Evolutionary conservation across 2,329 filamentous ascomycete species (phyloP), one percentile per base, ranked within the genome.

Genomic region (Trichoderma lentiforme): DNA sequence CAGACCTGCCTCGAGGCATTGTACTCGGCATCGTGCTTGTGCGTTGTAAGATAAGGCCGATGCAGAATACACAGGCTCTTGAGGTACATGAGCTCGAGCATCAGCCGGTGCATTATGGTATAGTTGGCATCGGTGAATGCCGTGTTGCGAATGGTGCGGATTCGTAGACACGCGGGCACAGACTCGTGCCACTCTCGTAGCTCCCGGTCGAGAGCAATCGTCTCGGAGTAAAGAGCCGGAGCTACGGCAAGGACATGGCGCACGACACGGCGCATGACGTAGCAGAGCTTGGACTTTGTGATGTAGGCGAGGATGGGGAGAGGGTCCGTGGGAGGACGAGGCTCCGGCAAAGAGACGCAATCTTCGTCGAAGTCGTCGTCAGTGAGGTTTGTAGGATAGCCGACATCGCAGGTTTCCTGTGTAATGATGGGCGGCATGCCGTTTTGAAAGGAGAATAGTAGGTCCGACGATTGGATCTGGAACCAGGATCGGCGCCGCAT

Each of bases 301-400:
- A 79, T 80, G 72, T 83, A 81, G 70, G 83, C 84, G 3, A 87
- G 77, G 47, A 82, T 79, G 7, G 83, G 82, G 2, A 83, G 84
- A 18, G 83, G 79, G 56, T 86, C 84, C 0, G 82, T 82, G 26
- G 80, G 76, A 3, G 83, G 81, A 1, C 85, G 80, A 3, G 83
- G 80, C 0, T 80, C 79, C 1, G 86, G 85, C 65, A 86, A 79
- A 5, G 81, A 79, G 12, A 77, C 76, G 18, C 81, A 80, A 24
- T 81, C 78, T 75, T 87, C 85, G 74, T 86, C 84, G 74, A 88
- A 87, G 75, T 88, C 86, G 14, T 84, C 81, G 73, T 88, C 86
- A 64, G 78, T 80, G 8, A 87, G 78, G 74, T 86, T 87, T 8
- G 81, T 78, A 9, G 85, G 86, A 21, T 82, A 79, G 11, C 79